Evolutionary conservation across 352 stramenopile genomes (phyloP), one percentile per base, ranked within the genome.

Genomic region (Pythium insidiosum): DNA sequence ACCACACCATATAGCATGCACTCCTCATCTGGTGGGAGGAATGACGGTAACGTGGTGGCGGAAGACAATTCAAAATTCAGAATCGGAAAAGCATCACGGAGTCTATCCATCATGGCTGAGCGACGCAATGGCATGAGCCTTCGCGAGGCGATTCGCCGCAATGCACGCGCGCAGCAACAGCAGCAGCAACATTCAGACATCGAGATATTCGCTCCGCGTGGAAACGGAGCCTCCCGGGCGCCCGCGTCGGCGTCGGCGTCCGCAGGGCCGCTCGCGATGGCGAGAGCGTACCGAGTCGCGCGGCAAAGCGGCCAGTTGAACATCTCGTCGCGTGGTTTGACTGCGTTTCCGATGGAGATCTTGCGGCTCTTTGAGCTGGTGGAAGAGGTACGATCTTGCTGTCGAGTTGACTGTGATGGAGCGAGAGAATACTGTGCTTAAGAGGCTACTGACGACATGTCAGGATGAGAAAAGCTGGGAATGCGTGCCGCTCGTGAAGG

Each of bases 381-480:
- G 15, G 75, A 87, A 22, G 66, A 74, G 33, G 63, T 74, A 38
- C 38, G 48, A 13, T 33, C 28, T 13, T 33, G 28, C 9, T 33
- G 15, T 13, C 15, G 15, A 33, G 28, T 16, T 46, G n/a, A n/a
- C n/a, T n/a, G n/a, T n/a, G n/a, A n/a, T n/a, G n/a, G n/a, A n/a
- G n/a, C n/a, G n/a, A n/a, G n/a, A n/a, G n/a, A n/a, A n/a, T n/a
- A n/a, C n/a, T n/a, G n/a, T n/a, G n/a, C n/a, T n/a, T n/a, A n/a
- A n/a, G n/a, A n/a, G n/a, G n/a, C n/a, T n/a, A n/a, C n/a, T n/a
- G n/a, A n/a, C n/a, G n/a, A n/a, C n/a, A n/a, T n/a, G n/a, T 21
- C 34, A 74, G 63, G 73, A 83, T 47, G 78, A 90, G 46, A 66
- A 66, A 22, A 81, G 63, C 38, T 90, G 74, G 78, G 78, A 90